Evolutionary conservation across 177 flowering plant genomes (phyloP).

Genomic region (Vitis hybrid): DNA sequence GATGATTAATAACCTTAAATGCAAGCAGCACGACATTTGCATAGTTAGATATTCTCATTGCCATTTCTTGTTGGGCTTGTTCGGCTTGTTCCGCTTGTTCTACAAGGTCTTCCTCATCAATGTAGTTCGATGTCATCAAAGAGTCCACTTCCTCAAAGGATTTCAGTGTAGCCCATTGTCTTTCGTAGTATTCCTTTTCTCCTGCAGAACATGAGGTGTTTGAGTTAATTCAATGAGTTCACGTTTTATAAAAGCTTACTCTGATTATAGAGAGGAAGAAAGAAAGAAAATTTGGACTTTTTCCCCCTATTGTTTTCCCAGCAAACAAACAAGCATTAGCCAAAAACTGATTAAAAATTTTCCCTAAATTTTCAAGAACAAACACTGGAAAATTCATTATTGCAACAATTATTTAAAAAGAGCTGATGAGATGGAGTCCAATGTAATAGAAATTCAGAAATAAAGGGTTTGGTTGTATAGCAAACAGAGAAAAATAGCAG

Average conservation of each 20-base stretch:
- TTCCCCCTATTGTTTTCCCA: too few species aligned
- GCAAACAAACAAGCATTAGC: too few species aligned
- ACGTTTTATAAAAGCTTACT: too few species aligned
- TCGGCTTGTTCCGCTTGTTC: constrained; percentile 67
- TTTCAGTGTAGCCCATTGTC: constrained; percentile 67
- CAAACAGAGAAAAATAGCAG: too few species aligned
- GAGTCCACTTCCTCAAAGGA: constrained; percentile 87
- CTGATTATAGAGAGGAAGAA: not conserved
- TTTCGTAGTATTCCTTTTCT: constrained; percentile 79
- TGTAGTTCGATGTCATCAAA: constrained; percentile 24
- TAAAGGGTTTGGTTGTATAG: too few species aligned
- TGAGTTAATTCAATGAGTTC: too few species aligned
- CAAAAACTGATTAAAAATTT: too few species aligned
- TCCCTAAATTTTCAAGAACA: too few species aligned
- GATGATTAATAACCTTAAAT: constrained; percentile 51
- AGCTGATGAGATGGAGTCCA: too few species aligned
- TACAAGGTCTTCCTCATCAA: constrained; percentile 37
- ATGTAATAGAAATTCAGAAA: too few species aligned
- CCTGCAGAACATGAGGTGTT: constrained; percentile 29
- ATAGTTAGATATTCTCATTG: constrained; percentile 78
- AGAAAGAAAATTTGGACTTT: not conserved
- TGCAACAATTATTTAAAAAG: too few species aligned
- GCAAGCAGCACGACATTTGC: constrained; percentile 67
- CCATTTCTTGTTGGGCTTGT: constrained; percentile 62
- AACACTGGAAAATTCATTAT: too few species aligned